Evolutionary conservation across 1,284 basidiomycete species (phyloP).

Genomic region (Xerocomus nothofagi): DNA sequence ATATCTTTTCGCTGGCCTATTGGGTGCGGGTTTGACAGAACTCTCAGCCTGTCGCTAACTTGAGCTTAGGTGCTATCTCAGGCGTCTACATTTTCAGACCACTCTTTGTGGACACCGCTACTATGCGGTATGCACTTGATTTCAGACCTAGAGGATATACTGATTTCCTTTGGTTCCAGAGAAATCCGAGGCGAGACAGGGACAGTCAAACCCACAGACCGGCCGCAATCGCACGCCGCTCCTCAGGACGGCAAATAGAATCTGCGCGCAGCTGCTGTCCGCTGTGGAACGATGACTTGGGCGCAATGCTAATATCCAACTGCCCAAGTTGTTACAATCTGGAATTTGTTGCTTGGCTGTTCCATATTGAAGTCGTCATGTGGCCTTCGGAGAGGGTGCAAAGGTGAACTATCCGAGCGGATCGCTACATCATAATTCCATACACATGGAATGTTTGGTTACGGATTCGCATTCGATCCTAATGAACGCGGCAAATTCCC

Average conservation of each 20-base stretch:
- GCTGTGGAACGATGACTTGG: neutral
- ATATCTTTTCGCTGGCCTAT: conserved; percentile 29
- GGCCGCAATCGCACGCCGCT: conserved; percentile 4
- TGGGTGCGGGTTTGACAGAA: conserved; percentile 23
- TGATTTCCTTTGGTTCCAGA: conserved; percentile 15
- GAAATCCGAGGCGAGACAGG: conserved; percentile 4
- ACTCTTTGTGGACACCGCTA: conserved; percentile 29
- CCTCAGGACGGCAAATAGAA: conserved; percentile 14
- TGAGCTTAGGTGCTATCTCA: conserved; percentile 51
- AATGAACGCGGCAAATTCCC: conserved; percentile 26
- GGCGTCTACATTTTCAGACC: conserved; percentile 64
- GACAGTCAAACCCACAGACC: conserved; percentile 3
- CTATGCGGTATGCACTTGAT: conserved; percentile 16
- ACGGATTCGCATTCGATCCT: conserved; percentile 18
- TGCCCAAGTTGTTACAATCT: neutral
- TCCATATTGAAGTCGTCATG: conserved; percentile 12
- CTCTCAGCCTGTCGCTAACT: neutral
- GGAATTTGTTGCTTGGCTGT: neutral
- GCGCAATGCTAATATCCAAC: neutral
- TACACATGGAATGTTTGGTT: conserved; percentile 5
- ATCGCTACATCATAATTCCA: conserved; percentile 10
- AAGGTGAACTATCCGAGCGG: conserved; percentile 16
- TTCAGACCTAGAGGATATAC: neutral
- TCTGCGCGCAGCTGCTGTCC: neutral
- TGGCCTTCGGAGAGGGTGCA: conserved; percentile 14